Percentiles rank a stretch among this genome's conserved stretches.
Conservation (phyloP, 352 stramenopile species). For the Globisporangium nodosum region DNA sequence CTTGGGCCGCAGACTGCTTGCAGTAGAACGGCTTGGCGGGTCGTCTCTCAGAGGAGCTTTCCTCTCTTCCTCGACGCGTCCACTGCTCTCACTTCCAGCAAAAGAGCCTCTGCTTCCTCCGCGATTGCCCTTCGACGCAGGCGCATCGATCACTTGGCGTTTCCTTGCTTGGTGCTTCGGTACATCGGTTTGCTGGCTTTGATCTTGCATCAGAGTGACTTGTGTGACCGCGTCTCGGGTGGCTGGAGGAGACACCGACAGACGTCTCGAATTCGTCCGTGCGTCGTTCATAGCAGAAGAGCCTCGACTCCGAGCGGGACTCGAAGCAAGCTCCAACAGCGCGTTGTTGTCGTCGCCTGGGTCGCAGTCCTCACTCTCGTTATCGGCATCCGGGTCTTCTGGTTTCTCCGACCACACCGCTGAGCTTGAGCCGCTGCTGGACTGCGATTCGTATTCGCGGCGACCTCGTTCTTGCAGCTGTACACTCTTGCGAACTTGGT, state of each 20-base stretch:
- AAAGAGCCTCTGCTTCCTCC: not conserved
- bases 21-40: not conserved
- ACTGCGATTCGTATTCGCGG: not conserved
- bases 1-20: not conserved
- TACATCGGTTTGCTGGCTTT: slow-evolving; percentile 9
- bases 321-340: not conserved
- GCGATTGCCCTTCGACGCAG: not conserved
- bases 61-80: not conserved
- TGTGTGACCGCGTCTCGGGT: slow-evolving; percentile 1
- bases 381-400: not conserved
- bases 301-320: not conserved
- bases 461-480: not conserved
- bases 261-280: not conserved
- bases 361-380: not conserved
- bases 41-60: not conserved
- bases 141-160: not conserved
- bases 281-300: not conserved
- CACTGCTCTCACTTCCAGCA: not conserved
- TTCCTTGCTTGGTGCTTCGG: not conserved
- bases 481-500: not conserved
- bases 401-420: not conserved
- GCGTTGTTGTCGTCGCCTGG: not conserved
- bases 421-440: not conserved
- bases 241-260: not conserved
- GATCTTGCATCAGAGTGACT: slow-evolving; percentile 7